Percentiles rank a stretch among this genome's conserved stretches.
Evolutionary conservation across 2,329 filamentous ascomycete species (phyloP).

Genomic region (Lojkania enalia): DNA sequence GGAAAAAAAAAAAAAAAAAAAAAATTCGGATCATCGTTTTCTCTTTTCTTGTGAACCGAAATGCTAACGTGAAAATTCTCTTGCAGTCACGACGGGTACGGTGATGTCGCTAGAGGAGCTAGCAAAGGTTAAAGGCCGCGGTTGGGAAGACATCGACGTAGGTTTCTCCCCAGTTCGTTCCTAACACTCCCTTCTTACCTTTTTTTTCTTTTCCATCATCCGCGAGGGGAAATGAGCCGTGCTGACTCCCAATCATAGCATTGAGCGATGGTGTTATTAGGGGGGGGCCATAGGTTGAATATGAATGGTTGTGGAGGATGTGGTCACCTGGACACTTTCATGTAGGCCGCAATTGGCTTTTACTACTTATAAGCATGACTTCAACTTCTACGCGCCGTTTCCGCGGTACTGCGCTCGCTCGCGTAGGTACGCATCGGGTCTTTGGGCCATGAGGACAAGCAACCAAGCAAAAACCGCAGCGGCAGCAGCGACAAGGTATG

Average conservation of each 20-base stretch:
- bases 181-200: background rate
- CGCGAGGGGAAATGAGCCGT: background rate
- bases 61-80: constrained; percentile 25
- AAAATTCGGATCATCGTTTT: background rate
- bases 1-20: no score
- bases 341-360: background rate
- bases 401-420: background rate
- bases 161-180: constrained; percentile 23
- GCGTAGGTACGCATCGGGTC: no score
- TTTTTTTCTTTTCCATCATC: background rate
- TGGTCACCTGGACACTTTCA: constrained; percentile 23
- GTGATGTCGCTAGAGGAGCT: constrained; percentile 87
- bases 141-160: constrained; percentile 77
- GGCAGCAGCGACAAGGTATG: no score
- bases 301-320: constrained; percentile 4
- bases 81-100: constrained; percentile 77
- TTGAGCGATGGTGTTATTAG: constrained; percentile 22
- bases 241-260: constrained; percentile 38
- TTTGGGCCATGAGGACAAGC: no score
- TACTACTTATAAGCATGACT: constrained; percentile 7
- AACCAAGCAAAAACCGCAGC: no score
- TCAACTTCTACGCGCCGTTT: background rate
- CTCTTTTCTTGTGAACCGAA: no score
- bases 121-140: constrained; percentile 80
- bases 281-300: no score